phyloP scores from a whole-genome alignment of 2,329 filamentous ascomycete species.

The Cladophialophora chaetospira region DNA sequence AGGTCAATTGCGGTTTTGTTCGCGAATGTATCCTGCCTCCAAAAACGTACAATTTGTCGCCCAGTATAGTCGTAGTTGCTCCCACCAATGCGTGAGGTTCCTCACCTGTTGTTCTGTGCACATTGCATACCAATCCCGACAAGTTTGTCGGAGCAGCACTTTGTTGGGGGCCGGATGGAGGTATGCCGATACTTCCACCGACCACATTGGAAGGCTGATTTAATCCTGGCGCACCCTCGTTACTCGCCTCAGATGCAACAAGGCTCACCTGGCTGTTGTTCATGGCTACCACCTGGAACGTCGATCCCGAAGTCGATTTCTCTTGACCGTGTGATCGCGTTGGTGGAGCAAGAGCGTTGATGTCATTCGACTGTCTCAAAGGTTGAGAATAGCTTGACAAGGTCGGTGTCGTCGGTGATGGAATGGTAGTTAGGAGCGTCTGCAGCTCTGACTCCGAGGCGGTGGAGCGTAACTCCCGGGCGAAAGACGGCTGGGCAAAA shows the following conservation, averaged over 20 bases:
- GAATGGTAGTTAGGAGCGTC: slow-evolving; percentile 17
- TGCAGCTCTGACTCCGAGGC: slow-evolving; percentile 18
- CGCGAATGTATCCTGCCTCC: slow-evolving; percentile 85
- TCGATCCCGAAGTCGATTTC: background rate
- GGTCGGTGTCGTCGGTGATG: slow-evolving; percentile 22
- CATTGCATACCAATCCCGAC: slow-evolving; percentile 68
- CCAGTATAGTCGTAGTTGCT: slow-evolving; percentile 90
- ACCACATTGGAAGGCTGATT: slow-evolving; percentile 15
- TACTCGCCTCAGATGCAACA: slow-evolving; percentile 31
- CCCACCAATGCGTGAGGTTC: slow-evolving; percentile 91
- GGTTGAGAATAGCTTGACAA: background rate
- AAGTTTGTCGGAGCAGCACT: slow-evolving; percentile 57
- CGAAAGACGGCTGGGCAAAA: slow-evolving; percentile 34
- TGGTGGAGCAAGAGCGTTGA: background rate
- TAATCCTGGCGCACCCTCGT: slow-evolving; percentile 25
- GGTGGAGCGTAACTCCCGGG: slow-evolving; percentile 25
- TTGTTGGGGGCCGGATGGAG: slow-evolving; percentile 22
- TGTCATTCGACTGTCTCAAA: slow-evolving; percentile 24
- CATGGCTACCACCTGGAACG: slow-evolving; percentile 20
- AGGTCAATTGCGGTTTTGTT: slow-evolving; percentile 79
- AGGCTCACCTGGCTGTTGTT: slow-evolving; percentile 35
- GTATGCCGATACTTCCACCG: slow-evolving; percentile 24
- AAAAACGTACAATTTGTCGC: slow-evolving; percentile 96
- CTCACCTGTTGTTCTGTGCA: slow-evolving; percentile 80
- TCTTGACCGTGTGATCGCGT: slow-evolving; percentile 7